Evolutionary conservation across 1,139 yeast genomes (phyloP).

Genomic region (Yamadazyma atlantica): DNA sequence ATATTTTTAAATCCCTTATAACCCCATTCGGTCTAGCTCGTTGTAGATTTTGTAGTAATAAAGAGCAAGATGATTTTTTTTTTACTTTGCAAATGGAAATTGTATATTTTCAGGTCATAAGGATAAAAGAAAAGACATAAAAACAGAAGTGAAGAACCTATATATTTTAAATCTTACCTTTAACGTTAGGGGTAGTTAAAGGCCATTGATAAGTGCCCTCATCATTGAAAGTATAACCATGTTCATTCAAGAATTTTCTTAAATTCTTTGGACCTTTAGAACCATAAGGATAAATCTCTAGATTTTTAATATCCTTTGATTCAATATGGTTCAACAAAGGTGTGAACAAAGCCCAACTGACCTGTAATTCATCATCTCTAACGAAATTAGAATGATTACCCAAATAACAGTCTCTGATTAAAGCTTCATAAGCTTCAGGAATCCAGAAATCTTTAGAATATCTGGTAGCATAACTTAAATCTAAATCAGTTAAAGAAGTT

Average conservation of each 20-base stretch:
- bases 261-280: constrained; percentile 82
- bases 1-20: neutral
- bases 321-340: constrained; percentile 84
- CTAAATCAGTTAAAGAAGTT: constrained; percentile 85
- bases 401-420: constrained; percentile 83
- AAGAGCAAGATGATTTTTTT: too few species aligned
- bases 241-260: constrained; percentile 57
- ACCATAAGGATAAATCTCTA: constrained; percentile 79
- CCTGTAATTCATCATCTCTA: constrained; percentile 95
- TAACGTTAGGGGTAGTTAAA: constrained; percentile 55
- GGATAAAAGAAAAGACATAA: neutral
- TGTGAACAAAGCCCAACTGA: constrained; percentile 90
- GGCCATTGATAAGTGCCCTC: constrained; percentile 81
- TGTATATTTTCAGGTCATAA: constrained; percentile 1
- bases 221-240: constrained; percentile 67
- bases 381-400: constrained; percentile 98
- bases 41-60: too few species aligned
- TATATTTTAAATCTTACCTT: constrained; percentile 16
- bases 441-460: constrained; percentile 85
- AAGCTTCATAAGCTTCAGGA: constrained; percentile 97
- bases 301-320: constrained; percentile 60
- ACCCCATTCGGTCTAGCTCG: too few species aligned
- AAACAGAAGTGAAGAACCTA: neutral
- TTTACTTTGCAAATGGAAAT: neutral
- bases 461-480: constrained; percentile 79